Base-by-base conservation (phyloP, 164 flowering plant genomes). In the Stephania cephalantha region DNA sequence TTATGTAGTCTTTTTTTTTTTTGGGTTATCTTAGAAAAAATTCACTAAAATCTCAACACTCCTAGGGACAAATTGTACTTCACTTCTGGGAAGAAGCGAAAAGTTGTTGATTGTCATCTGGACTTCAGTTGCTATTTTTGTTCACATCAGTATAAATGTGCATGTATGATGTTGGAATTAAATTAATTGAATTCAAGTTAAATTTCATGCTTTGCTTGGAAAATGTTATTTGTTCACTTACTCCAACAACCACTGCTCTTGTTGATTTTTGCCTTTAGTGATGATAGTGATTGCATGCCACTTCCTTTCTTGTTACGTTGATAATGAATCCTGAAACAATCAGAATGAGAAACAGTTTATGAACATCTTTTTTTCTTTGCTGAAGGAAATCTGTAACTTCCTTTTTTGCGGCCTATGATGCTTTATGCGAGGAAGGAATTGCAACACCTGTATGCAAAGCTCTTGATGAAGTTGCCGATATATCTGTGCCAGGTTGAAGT, bases 371-470 rank as follows among this genome's bases (percentile, higher is more conserved):
- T 74, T 61, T 79, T 17, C 67, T 20, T 68, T 63, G 9, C 35
- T 79, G 74, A 78, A 95, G 99, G 90, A 95, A 92, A 80, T 92
- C 98, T 17, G 99, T 85, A 48, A 82, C 91, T 46, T 90, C 98
- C 50, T 90, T 95, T 81, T 95, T 95, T 85, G 96, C 97, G 78
- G 90, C 90, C 29, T 95, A 77, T 85, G 99, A 95, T 86, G 97
- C 95, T 66, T 88, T 93, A 11, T 90, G 95, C 78, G 99, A 95
- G 82, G 97, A 93, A 85, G 99, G 99, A 79, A 92, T 91, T 45
- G 94, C 99, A 67, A 86, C 96, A 46, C 25, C 95, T 79, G 97
- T 95, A 69, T 90, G 98, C 58, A 84, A 77, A 81, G 94, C 98
- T 71, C 93, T 95, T 52, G 90, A 95, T 86, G 95, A 92, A 83